phyloP scores from a whole-genome alignment of 1,284 basidiomycete species.

The Pyrrhoderma noxium region DNA sequence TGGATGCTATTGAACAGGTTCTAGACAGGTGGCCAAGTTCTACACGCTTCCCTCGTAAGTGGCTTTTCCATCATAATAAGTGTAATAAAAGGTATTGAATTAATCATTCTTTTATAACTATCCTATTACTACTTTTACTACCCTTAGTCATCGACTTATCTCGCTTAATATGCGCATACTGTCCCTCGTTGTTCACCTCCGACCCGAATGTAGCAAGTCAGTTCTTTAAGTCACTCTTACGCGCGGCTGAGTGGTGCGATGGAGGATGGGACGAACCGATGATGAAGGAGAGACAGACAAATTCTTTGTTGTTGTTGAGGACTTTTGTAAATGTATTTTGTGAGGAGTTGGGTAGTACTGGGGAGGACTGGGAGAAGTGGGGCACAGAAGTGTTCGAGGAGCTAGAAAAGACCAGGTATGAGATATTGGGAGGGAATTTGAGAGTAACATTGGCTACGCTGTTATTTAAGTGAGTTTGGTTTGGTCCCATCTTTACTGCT shows the following conservation, averaged over 20 bases:
- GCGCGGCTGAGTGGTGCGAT: conserved; percentile 65
- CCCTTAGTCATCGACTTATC: conserved; percentile 80
- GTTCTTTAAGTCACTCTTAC: conserved; percentile 59
- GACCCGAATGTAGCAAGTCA: conserved; percentile 39
- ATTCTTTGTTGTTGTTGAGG: conserved; percentile 78
- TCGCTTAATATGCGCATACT: conserved; percentile 69
- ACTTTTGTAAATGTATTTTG: conserved; percentile 78
- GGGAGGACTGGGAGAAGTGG: conserved; percentile 43
- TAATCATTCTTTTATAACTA: background rate
- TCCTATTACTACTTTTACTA: conserved; percentile 9
- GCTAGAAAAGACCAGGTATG: conserved; percentile 43
- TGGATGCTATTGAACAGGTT: conserved; percentile 58
- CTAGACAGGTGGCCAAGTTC: conserved; percentile 75
- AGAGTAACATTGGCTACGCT: conserved; percentile 71
- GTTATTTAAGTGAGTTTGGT: conserved; percentile 63
- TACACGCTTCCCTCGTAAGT: conserved; percentile 76
- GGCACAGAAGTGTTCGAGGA: conserved; percentile 48
- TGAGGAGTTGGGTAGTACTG: conserved; percentile 34
- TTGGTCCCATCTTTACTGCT: conserved; percentile 8
- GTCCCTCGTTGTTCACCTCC: conserved; percentile 42
- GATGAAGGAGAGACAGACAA: conserved; percentile 74
- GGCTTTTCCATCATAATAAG: too few relatives aligned
- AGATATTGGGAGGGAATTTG: conserved; percentile 58
- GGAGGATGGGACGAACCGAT: conserved; percentile 45
- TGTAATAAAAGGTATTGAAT: too few relatives aligned